phyloP scores from a whole-genome alignment of 805 yeast species.

The Alloascoidea hylecoeti region DNA sequence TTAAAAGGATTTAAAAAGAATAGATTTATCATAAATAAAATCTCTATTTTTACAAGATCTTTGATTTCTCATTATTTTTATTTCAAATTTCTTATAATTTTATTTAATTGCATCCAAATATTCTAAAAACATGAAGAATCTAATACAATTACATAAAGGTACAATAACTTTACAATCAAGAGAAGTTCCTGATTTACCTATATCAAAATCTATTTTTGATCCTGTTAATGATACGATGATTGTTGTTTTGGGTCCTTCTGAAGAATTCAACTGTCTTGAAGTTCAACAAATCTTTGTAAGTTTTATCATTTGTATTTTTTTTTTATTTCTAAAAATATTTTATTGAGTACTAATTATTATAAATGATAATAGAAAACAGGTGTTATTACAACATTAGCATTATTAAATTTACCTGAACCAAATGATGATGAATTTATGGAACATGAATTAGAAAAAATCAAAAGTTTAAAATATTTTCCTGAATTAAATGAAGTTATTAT shows the following conservation, averaged over 20 bases:
- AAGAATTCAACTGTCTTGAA: slow-evolving; percentile 43
- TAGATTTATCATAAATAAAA: no score
- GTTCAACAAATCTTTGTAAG: slow-evolving; percentile 46
- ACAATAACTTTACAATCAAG: slow-evolving; percentile 32
- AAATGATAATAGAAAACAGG: slow-evolving; percentile 36
- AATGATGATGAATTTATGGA: no score
- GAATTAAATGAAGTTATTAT: slow-evolving; percentile 56
- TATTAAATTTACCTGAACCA: slow-evolving; percentile 25
- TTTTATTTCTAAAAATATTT: neutral
- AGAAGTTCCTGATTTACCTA: slow-evolving; percentile 51
- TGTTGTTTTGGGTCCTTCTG: slow-evolving; percentile 39
- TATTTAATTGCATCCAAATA: no score
- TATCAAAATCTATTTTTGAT: slow-evolving; percentile 46
- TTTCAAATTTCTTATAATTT: no score
- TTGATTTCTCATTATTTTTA: no score
- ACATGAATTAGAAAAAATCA: slow-evolving; percentile 23
- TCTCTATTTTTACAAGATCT: no score
- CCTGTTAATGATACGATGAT: slow-evolving; percentile 62
- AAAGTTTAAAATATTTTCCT: slow-evolving; percentile 53
- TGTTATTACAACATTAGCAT: slow-evolving; percentile 37
- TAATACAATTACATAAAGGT: neutral
- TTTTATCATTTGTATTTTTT: neutral
- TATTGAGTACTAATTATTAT: no score
- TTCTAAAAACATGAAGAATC: neutral
- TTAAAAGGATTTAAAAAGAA: no score